Percentiles rank a stretch among this genome's conserved stretches.
These are phyloP conservation scores for Wickerhamiella brachini DNA, from an alignment of 805 yeast genomes.

Conservation along the genomic window DNA sequence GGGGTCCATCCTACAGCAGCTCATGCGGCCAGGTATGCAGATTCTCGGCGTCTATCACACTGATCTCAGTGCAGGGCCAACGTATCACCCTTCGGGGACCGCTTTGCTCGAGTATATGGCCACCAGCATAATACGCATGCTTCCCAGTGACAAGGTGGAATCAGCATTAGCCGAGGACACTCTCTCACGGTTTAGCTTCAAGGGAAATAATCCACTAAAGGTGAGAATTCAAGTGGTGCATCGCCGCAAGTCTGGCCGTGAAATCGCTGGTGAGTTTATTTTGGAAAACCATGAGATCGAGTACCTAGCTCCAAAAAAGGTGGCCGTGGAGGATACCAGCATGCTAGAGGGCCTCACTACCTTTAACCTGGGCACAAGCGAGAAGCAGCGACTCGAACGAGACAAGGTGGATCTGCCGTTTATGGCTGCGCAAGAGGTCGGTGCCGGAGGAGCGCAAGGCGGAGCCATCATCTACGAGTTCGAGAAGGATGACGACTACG, in stretches of 20 bases:
- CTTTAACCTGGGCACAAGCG: constrained; percentile 65
- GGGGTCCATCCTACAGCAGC: constrained; percentile 35
- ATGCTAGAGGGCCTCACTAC: constrained; percentile 68
- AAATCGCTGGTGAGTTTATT: constrained; percentile 40
- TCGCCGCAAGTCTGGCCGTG: constrained; percentile 76
- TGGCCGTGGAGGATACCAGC: constrained; percentile 29
- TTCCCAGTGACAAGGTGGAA: constrained; percentile 28
- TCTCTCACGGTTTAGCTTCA: constrained; percentile 15
- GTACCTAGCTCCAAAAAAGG: constrained; percentile 20
- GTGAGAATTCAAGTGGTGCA: constrained; percentile 45
- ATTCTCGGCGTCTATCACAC: constrained; percentile 14
- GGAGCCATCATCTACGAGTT: constrained; percentile 94
- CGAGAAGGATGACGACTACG: constrained; percentile 95
- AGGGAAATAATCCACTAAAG: constrained; percentile 32
- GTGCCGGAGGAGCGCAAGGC: constrained; percentile 47
- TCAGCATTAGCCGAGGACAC: constrained; percentile 31
- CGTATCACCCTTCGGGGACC: constrained; percentile 41
- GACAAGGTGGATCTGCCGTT: constrained; percentile 87
- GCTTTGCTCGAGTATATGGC: constrained; percentile 55
- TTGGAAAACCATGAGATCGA: constrained; percentile 39
- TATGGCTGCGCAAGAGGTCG: constrained; percentile 63
- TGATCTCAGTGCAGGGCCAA: constrained; percentile 7
- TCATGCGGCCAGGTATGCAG: constrained; percentile 30
- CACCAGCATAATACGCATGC: constrained; percentile 51
- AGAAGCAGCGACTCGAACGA: constrained; percentile 60